Percentiles rank a stretch among this genome's conserved stretches.
Evolutionary conservation across 345 rosid genomes (phyloP).

Genomic region (Balakata baccata): DNA sequence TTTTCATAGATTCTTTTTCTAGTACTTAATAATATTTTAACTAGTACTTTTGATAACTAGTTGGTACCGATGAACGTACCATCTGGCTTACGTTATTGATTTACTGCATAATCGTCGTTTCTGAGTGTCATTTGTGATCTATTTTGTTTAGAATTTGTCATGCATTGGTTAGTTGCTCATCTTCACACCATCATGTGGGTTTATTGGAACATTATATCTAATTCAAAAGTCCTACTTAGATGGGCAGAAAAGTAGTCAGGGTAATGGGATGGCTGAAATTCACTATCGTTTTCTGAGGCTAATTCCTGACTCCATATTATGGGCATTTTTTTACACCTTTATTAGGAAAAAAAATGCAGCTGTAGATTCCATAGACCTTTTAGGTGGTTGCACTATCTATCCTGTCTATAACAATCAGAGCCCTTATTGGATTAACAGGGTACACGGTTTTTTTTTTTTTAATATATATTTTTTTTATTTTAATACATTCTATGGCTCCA

Average conservation of each 20-base stretch:
- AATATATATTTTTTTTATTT: no score
- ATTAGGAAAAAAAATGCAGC: neutral
- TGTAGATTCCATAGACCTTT: neutral
- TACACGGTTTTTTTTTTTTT: neutral
- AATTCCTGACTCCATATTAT: slow-evolving; percentile 8
- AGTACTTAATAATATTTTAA: neutral
- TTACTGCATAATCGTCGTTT: neutral
- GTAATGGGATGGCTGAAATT: neutral
- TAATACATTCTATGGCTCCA: neutral
- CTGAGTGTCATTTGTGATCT: neutral
- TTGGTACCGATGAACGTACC: neutral
- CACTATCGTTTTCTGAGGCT: slow-evolving; percentile 6
- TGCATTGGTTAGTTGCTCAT: neutral
- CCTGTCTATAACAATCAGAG: neutral
- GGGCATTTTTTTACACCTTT: neutral
- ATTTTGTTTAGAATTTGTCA: neutral
- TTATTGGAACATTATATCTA: neutral
- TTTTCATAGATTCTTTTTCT: neutral
- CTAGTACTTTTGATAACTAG: neutral
- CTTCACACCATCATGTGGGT: neutral
- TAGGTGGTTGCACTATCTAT: slow-evolving; percentile 5
- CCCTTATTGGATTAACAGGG: neutral
- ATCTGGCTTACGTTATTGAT: neutral
- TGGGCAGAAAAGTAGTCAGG: slow-evolving; percentile 1
- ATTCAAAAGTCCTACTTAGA: neutral